Base-by-base conservation (phyloP, 305 asterid species). In the Fraxinus velutina region DNA sequence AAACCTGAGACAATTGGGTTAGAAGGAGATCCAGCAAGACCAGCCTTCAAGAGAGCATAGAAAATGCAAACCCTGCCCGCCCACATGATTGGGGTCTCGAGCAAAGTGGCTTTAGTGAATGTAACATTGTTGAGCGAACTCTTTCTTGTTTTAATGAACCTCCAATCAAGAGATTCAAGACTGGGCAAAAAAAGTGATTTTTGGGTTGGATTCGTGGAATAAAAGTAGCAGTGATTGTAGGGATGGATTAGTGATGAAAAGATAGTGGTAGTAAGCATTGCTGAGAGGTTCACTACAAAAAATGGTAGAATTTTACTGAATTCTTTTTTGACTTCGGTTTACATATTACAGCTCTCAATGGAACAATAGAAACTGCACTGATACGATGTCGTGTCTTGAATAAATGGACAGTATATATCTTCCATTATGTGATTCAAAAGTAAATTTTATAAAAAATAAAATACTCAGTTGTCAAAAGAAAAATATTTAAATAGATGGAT, bases 11-110 rank as follows among this genome's bases (percentile, higher is more conserved):
- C 84, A 50, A 95, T 83, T 71, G 97, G 98, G 76, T 92, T 95
- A 79, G 92, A 8, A 47, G 99, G 92, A 86, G 99, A 95, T 86
- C 99, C 99, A 89, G 96, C 99, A 32, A 95, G 86, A 9, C 99
- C 99, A 87, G 96, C 88, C 85, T 95, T 95, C 85, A 95, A 78
- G 7, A 95, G 95, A 24, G 93, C 97, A 83, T 95, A 95, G 86
- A 90, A 91, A 79, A 95, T 83, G 88, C 96, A 92, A 77, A 95
- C 85, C 80, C 99, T 93, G 37, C 99, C 98, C 52, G 92, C 99
- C 99, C 99, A 95, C 78, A 94, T 74, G 39, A 93, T 90, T 2
- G 97, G 97, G 47, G 93, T 75, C 89, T 92, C 94, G 1, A 93
- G 87, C 84, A 93, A 75, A 82, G 91, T 87, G 64, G 96, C 93